Percentiles rank a stretch among this genome's conserved stretches.
phyloP scores from a whole-genome alignment of 371 early-diverging fungal genomes.

The Chytridium lagenaria region DNA sequence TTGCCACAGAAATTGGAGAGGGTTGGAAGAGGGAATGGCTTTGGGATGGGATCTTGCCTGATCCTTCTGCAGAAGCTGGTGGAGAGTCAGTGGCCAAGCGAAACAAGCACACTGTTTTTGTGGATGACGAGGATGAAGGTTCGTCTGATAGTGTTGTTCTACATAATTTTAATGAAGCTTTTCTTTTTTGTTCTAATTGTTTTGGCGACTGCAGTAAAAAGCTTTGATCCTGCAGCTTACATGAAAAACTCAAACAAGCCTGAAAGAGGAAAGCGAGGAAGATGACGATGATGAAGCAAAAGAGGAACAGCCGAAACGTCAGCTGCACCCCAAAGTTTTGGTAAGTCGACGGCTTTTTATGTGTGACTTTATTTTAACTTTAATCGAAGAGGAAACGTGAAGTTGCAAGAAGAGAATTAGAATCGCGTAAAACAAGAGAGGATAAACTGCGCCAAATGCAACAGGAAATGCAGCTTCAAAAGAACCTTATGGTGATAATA shows the following conservation, averaged over 20 bases:
- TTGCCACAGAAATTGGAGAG: conserved; percentile 71
- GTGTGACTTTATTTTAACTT: background rate
- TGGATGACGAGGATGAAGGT: conserved; percentile 80
- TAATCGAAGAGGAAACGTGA: conserved; percentile 52
- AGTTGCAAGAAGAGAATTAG: conserved; percentile 69
- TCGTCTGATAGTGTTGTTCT: too few species aligned
- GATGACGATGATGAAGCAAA: conserved; percentile 55
- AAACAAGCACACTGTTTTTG: conserved; percentile 84
- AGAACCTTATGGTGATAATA: conserved; percentile 78
- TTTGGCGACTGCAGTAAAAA: conserved; percentile 50
- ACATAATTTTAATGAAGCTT: too few species aligned
- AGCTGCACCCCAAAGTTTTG: background rate
- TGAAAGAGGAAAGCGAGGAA: conserved; percentile 85
- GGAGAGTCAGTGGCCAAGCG: conserved; percentile 38
- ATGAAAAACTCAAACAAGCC: conserved; percentile 75
- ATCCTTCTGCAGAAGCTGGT: conserved; percentile 50
- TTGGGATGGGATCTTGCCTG: conserved; percentile 55
- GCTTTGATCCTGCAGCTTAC: conserved; percentile 61
- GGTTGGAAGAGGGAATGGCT: conserved; percentile 68
- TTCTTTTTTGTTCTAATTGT: background rate
- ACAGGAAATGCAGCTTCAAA: conserved; percentile 79
- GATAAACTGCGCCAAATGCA: conserved; percentile 73
- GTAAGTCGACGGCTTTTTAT: background rate
- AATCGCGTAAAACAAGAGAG: conserved; percentile 79
- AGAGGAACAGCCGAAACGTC: conserved; percentile 28